Percentiles rank a stretch among this genome's conserved stretches.
phyloP scores from a whole-genome alignment of 2,329 filamentous ascomycete genomes.

The Teratosphaeria epicoccoides region DNA sequence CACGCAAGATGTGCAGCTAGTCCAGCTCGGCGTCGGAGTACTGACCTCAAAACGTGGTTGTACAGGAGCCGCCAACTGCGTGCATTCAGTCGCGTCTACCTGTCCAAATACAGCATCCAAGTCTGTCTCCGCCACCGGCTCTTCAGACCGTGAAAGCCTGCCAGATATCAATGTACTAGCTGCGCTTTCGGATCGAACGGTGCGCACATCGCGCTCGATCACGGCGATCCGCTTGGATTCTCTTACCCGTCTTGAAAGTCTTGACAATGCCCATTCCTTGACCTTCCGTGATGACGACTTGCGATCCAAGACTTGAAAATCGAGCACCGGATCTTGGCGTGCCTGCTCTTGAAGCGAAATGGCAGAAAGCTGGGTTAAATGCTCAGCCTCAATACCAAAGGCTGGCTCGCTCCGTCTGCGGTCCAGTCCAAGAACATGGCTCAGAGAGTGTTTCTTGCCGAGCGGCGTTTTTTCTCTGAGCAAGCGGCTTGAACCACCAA shows the following conservation, averaged over 20 bases:
- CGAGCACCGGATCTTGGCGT: not conserved
- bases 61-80: slow-evolving; percentile 9
- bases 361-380: slow-evolving; percentile 20
- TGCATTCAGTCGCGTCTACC: not conserved
- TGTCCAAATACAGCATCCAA: slow-evolving; percentile 22
- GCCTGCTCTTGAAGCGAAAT: slow-evolving; percentile 21
- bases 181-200: slow-evolving; percentile 6
- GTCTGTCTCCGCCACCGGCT: slow-evolving; percentile 21
- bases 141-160: slow-evolving; percentile 2
- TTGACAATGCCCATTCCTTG: slow-evolving; percentile 52
- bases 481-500: slow-evolving; percentile 11
- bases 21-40: slow-evolving; percentile 9
- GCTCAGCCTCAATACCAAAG: slow-evolving; percentile 16
- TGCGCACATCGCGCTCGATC: not conserved
- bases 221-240: slow-evolving; percentile 22
- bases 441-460: slow-evolving; percentile 54
- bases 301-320: slow-evolving; percentile 5
- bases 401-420: slow-evolving; percentile 32
- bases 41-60: slow-evolving; percentile 7
- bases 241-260: slow-evolving; percentile 51
- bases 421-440: slow-evolving; percentile 52
- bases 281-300: slow-evolving; percentile 50
- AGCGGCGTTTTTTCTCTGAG: slow-evolving; percentile 14
- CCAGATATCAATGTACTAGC: slow-evolving; percentile 5
- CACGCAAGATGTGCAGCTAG: slow-evolving; percentile 5